Percentiles rank a stretch among this genome's conserved stretches.
Evolutionary conservation across 495 filamentous ascomycete species (phyloP).

Genomic region (Cercophora sp.): DNA sequence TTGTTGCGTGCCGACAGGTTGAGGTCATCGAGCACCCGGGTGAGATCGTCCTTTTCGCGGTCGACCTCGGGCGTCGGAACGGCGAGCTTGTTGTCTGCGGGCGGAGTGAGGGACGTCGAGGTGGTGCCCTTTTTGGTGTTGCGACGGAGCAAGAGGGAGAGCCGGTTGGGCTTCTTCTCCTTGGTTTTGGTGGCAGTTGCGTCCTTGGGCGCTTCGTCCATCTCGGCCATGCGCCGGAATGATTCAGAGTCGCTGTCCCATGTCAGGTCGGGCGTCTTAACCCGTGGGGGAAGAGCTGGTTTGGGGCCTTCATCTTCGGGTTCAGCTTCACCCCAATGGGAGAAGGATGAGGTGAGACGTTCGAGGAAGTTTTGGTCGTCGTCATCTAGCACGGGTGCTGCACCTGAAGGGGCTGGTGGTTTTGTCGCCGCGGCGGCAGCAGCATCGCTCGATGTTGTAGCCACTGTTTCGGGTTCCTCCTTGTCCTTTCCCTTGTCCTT

Average conservation of each 20-base stretch:
- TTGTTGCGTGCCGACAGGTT: conserved; percentile 73
- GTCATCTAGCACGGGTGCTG: conserved; percentile 33
- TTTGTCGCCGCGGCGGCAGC: neutral
- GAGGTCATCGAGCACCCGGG: conserved; percentile 69
- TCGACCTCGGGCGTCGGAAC: conserved; percentile 35
- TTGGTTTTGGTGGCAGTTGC: neutral
- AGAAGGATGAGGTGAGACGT: conserved; percentile 30
- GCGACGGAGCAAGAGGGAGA: conserved; percentile 26
- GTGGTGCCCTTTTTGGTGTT: conserved; percentile 3
- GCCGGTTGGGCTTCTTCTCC: conserved; percentile 19
- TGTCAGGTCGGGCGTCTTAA: conserved; percentile 42
- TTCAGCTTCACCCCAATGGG: conserved; percentile 10
- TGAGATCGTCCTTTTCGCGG: conserved; percentile 70
- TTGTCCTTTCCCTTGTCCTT: conserved; percentile 22
- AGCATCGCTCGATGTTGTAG: neutral
- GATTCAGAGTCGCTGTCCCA: conserved; percentile 38
- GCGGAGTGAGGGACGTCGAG: neutral
- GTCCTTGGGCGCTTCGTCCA: conserved; percentile 3
- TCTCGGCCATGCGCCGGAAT: conserved; percentile 16
- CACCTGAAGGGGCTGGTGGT: neutral
- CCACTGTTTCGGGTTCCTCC: conserved; percentile 15
- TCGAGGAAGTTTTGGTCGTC: conserved; percentile 45
- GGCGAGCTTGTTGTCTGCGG: conserved; percentile 12
- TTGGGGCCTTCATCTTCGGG: conserved; percentile 32
- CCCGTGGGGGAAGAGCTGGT: conserved; percentile 38